These are phyloP conservation scores for Corylus avellana DNA, from an alignment of 306 rosid species.

Conservation along the genomic window DNA sequence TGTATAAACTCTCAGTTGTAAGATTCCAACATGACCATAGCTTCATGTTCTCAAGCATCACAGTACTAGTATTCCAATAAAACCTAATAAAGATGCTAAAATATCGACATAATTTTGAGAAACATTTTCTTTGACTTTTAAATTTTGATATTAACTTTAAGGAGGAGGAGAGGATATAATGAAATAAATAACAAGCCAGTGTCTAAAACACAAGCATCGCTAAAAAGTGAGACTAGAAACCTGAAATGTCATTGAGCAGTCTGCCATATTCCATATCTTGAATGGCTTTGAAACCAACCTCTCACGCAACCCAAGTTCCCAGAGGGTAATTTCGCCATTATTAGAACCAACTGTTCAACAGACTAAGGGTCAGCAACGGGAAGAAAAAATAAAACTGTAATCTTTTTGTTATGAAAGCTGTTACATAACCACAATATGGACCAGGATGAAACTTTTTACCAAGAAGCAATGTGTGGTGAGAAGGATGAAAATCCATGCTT, in stretches of 20 bases:
- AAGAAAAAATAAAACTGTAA: conserved; percentile 9
- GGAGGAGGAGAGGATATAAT: background rate
- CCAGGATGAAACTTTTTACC: conserved; percentile 44
- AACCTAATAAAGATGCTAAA: background rate
- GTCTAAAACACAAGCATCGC: conserved; percentile 8
- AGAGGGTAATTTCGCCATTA: conserved; percentile 76
- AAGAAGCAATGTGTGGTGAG: conserved; percentile 69
- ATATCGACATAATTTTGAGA: conserved; percentile 14
- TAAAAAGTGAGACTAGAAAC: conserved; percentile 34
- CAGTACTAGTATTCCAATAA: background rate
- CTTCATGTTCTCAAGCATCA: conserved; percentile 31
- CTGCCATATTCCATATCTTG: conserved; percentile 68
- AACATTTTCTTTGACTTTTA: conserved; percentile 9
- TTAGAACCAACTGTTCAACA: conserved; percentile 68
- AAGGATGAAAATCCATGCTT: conserved; percentile 98
- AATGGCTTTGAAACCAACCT: conserved; percentile 75
- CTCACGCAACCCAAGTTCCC: conserved; percentile 72
- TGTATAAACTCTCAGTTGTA: conserved; percentile 42
- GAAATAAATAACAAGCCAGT: conserved; percentile 21
- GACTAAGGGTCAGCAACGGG: conserved; percentile 16
- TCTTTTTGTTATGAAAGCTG: conserved; percentile 11
- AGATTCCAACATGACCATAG: conserved; percentile 32
- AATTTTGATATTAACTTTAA: conserved; percentile 5
- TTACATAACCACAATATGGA: conserved; percentile 15
- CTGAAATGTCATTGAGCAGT: conserved; percentile 68